Evolutionary conservation across 139 green algal species (phyloP), one percentile per base, ranked within the genome.

Genomic region (Microglena sp.): DNA sequence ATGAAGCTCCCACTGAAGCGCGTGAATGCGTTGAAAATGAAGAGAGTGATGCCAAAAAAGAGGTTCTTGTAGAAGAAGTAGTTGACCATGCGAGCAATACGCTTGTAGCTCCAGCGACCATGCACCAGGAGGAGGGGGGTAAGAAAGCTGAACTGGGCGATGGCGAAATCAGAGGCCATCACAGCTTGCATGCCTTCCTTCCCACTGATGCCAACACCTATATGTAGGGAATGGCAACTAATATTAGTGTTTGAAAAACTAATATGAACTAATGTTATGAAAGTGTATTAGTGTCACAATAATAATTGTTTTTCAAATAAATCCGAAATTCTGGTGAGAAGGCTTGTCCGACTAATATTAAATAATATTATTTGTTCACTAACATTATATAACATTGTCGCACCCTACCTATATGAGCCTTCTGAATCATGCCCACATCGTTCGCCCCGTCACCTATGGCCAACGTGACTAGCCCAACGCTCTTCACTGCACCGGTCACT

Each of bases 401-500:
- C n/a, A n/a, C n/a, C n/a, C n/a, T n/a, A n/a, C n/a, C n/a, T 62
- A 85, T 82, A 62, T 82, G 75, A 4, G 75, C 78, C 33, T 78
- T 77, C 61, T 86, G 86, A 55, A 96, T 95, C 94, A 99, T 99
- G 66, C 88, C 89, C 46, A 99, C 94, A 71, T 99, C 94, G 60
- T 99, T 99, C 45, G 94, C 94, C 36, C 93, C 93, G 71, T 99
- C 93, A 1, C 93, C 93, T 21, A 99, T 97, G 66, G 82, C 86
- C 33, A 99, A 84, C 72, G 95, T 98, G 5, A 66, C 77, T 33
- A 82, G 76, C 0, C 85, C 85, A 5, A 64, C 53, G 60, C 60
- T 79, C 66, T 82, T 77, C 44, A 90, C 84, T 36, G 91, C 74
- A 30, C 35, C 64, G 0, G 82, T 32, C 31, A 64, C 56, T 31